Base-by-base conservation (phyloP, 768 basidiomycete genomes). In the Heimioporus sp. region DNA sequence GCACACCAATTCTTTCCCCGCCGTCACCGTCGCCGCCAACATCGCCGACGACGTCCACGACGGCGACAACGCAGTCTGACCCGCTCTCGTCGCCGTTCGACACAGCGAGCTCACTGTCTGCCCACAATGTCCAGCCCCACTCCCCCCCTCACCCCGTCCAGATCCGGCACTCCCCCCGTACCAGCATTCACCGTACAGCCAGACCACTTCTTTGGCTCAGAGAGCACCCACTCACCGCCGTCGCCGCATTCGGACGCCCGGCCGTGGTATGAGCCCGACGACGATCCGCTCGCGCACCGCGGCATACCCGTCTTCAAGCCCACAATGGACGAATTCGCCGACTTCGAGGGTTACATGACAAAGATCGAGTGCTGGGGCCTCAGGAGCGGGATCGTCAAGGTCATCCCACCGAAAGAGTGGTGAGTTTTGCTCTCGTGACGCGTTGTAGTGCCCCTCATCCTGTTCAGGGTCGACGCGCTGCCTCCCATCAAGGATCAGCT, bases 291-390 rank as follows among this genome's bases (percentile, higher is more conserved):
- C 28, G 90, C 90, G 0, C 81, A 85, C 60, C 87, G 90, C 44
- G 97, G 96, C 35, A 96, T 98, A 42, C 97, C 96, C 6, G 93
- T 99, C 11, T 99, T 99, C 79, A 88, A 84, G 65, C 97, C 97
- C 10, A 83, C 88, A 2, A 87, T 95, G 83, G 86, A 87, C 46
- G 92, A 98, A 61, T 97, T 97, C 61, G 67, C 76, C 55, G 90
- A 94, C 70, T 98, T 98, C 68, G 96, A 99, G 64, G 85, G 65
- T 11, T 98, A 92, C 67, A 87, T 97, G 80, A 85, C 81, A 56
- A 82, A 72, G 54, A 79, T 98, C 41, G 92, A 95, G 66, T 80
- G 83, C 54, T 99, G 97, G 92, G 97, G 97, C 1, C 80, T 77
- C 65, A 77, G 77, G 51, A 93, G 92, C 57, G 97, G 97, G 20